A percentile compares a stretch with the other conserved stretches of the same genome.
phyloP scores from a whole-genome alignment of 1,284 basidiomycete species.

The Blastosporella zonata region DNA sequence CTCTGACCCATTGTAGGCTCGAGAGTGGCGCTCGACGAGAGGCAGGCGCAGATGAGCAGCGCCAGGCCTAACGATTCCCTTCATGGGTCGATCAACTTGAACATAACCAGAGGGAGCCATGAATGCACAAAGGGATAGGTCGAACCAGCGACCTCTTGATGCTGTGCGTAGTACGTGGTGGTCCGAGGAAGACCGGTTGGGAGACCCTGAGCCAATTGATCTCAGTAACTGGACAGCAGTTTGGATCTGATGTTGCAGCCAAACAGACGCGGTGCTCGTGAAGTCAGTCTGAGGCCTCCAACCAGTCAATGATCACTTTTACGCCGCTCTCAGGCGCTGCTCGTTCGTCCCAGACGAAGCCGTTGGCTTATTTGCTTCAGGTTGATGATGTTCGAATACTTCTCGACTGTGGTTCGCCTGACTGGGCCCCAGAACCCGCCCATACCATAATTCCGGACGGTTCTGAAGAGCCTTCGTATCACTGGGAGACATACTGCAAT shows the following conservation, averaged over 20 bases:
- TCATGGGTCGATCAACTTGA: conserved; percentile 4
- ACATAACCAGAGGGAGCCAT: conserved; percentile 9
- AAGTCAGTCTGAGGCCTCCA: background rate
- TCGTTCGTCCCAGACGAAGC: conserved; percentile 59
- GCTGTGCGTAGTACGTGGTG: conserved; percentile 2
- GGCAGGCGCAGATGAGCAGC: conserved; percentile 14
- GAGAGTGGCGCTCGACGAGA: conserved; percentile 14
- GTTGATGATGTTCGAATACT: conserved; percentile 94
- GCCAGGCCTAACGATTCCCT: conserved; percentile 14
- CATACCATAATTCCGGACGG: conserved; percentile 33
- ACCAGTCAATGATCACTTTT: conserved; percentile 78
- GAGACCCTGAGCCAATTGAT: background rate
- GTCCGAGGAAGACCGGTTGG: background rate
- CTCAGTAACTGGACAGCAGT: no score
- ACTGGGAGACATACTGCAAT: conserved; percentile 63
- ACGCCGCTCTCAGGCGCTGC: conserved; percentile 87
- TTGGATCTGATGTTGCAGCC: conserved; percentile 3
- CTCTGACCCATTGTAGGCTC: conserved; percentile 2
- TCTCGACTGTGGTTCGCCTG: conserved; percentile 91
- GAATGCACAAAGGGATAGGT: conserved; percentile 3
- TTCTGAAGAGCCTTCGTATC: conserved; percentile 33
- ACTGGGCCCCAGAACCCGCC: conserved; percentile 70
- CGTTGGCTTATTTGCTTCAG: conserved; percentile 85
- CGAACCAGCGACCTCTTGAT: conserved; percentile 17
- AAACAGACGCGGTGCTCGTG: conserved; percentile 9